Percentiles rank a stretch among this genome's conserved stretches.
phyloP scores from a whole-genome alignment of 352 stramenopile genomes.

The Phytophthora brassicae region DNA sequence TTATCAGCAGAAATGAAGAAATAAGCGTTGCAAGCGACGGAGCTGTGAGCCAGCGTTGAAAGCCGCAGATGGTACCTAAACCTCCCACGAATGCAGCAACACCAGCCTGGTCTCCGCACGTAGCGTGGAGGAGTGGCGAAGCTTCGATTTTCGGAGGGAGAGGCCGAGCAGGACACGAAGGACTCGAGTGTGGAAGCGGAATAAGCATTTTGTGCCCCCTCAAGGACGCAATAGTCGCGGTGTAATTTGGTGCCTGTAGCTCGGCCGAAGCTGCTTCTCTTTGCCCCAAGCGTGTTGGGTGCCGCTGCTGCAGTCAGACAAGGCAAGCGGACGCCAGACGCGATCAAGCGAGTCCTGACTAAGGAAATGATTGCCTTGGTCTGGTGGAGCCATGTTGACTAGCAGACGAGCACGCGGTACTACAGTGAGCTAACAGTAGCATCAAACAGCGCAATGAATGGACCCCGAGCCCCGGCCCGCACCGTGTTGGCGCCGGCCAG shows the following conservation, averaged over 20 bases:
- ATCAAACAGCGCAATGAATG: slow-evolving; percentile 4
- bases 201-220: not conserved
- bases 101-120: slow-evolving; percentile 7
- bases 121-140: slow-evolving; percentile 2
- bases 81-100: no score
- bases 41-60: no score
- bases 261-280: not conserved
- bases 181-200: not conserved
- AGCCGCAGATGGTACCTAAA: no score
- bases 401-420: slow-evolving; percentile 34
- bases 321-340: slow-evolving; percentile 25
- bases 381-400: slow-evolving; percentile 14
- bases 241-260: not conserved
- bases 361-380: no score
- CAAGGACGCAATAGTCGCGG: not conserved
- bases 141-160: slow-evolving; percentile 23
- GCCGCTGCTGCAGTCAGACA: slow-evolving; percentile 22
- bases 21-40: no score
- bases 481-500: no score
- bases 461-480: not conserved
- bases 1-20: no score
- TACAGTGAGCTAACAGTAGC: slow-evolving; percentile 29
- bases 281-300: no score
- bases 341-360: slow-evolving; percentile 18
- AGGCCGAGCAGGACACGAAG: not conserved